Base-by-base conservation (phyloP, 2,329 filamentous ascomycete genomes). In the Fusarium redolens region DNA sequence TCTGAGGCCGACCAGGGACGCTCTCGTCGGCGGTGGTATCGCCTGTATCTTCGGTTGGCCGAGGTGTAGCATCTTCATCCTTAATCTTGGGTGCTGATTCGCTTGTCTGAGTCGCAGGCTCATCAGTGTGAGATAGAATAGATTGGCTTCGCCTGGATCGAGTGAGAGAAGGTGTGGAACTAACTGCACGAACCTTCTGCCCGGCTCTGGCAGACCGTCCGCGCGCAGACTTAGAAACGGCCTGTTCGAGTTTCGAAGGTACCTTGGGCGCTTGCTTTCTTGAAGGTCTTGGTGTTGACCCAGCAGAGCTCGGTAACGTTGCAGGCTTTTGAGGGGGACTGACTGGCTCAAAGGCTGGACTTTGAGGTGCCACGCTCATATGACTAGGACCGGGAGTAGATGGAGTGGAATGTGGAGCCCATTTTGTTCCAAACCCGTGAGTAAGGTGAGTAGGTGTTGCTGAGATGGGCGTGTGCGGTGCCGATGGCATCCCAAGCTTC, bases 1-100 rank as follows among this genome's bases (percentile, higher is more conserved):
- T 75, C 28, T 80, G 81, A 22, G 81, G 79, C 28, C 83, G 83
- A 44, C 82, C 82, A 22, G 82, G 79, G 9, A 82, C 81, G 61
- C 85, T 86, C 76, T 91, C 88, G 66, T 90, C 88, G 9, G 86
- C 85, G 4, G 86, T 87, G 5, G 86, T 88, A 66, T 90, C 88
- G 22, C 86, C 86, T 9, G 84, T 82, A 61, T 91, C 89, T 52
- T 90, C 88, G 6, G 85, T 80, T 11, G 84, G 84, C 37, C 82
- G 81, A 3, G 90, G 89, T 7, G 89, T 91, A 11, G 84, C 83
- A 44, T 83, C 88, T 78, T 92, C 90, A 66, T 90, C 82, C 82
- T 92, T 92, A 60, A 92, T 86, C 59, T 79, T 84, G n/a, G 81
- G 80, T 22, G 79, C 78, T 15, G 79, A 65, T 48, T 80, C 81